Base-by-base conservation (phyloP, 495 filamentous ascomycete species). In the Penicillium tannophilum region DNA sequence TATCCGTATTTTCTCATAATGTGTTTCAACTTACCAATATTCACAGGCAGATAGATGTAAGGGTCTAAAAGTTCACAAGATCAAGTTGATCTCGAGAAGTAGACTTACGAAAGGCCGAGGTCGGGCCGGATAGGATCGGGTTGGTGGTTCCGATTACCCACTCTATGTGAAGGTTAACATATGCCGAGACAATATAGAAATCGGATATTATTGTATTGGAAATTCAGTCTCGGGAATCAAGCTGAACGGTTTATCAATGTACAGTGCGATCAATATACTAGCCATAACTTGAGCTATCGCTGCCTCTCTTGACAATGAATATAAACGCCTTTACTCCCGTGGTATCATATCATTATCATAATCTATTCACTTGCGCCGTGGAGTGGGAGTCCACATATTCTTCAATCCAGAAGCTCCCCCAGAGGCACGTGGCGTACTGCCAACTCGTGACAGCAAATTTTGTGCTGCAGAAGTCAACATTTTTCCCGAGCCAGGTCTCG, bases 381-480 rank as follows among this genome's bases (percentile, higher is more conserved):
- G 78, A 45, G 82, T 86, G 9, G 83, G 79, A 46, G 82, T 84
- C 85, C 83, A 86, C 53, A 79, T 72, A 68, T 80, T 79, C 59
- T 74, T 77, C 55, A 83, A 65, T 35, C 70, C 67, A 41, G 76
- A 77, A 10, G 61, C 54, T 14, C 44, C 51, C 17, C 60, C 64
- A n/a, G 60, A 42, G 23, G 62, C 57, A 45, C 71, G 70, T 45
- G 75, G 75, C 7, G 72, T 77, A 48, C 77, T 83, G 33, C 84
- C 67, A 44, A 93, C 83, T 63, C 79, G 86, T 44, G 84, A 81
- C 76, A 91, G 86, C 52, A 98, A 70, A 67, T 86, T 84, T 76
- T 90, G 85, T 35, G 86, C 94, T 8, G 94, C 94, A 16, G 94
- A 94, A 16, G 81, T 83, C 54, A 84, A 64, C 59, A 71, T 58